Evolutionary conservation across 1,284 basidiomycete species (phyloP).

Genomic region (Sphaerobolus stellatus): DNA sequence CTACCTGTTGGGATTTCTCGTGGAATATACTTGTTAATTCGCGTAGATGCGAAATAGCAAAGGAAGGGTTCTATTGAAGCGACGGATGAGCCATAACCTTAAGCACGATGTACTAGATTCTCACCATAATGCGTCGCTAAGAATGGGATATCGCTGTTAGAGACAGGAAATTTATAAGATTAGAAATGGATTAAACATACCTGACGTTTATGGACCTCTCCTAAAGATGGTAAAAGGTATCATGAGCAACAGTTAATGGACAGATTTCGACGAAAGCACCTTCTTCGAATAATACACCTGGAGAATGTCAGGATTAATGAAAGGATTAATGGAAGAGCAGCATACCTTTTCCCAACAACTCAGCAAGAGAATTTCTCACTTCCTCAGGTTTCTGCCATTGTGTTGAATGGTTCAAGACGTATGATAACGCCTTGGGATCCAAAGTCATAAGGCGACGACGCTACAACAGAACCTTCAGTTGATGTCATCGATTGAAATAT

Average conservation of each 20-base stretch:
- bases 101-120: background rate
- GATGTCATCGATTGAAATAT: background rate
- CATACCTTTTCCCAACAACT: constrained; percentile 46
- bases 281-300: constrained; percentile 46
- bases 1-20: constrained; percentile 49
- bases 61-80: constrained; percentile 51
- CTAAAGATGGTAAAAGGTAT: constrained; percentile 13
- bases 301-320: background rate
- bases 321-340: constrained; percentile 11
- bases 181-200: constrained; percentile 25
- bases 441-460: constrained; percentile 42
- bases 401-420: constrained; percentile 47
- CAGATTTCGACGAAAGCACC: constrained; percentile 21
- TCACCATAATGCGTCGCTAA: constrained; percentile 12
- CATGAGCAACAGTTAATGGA: background rate
- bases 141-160: background rate
- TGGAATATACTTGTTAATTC: constrained; percentile 55
- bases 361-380: constrained; percentile 36
- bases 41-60: constrained; percentile 53
- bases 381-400: constrained; percentile 47
- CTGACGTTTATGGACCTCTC: constrained; percentile 48
- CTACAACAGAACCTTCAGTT: constrained; percentile 26
- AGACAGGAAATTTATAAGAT: background rate
- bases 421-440: constrained; percentile 49
- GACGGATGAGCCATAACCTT: background rate